A percentile compares a stretch with the other conserved stretches of the same genome.
Conservation (phyloP, 805 yeast genomes). For the Candida suzukii region DNA sequence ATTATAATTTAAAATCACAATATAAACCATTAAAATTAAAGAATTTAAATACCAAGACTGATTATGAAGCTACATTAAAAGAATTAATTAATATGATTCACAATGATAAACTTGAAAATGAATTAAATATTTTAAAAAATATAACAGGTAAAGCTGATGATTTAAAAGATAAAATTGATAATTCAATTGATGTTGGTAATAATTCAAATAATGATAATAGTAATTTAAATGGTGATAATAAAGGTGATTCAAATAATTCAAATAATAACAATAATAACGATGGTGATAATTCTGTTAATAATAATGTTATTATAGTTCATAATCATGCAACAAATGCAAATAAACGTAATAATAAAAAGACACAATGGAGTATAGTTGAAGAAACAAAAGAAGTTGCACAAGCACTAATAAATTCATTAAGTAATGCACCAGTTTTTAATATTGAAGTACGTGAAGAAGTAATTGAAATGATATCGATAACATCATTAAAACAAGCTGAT, state of each 20-base stretch:
- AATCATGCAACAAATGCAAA: conserved; percentile 79
- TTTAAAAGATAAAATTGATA: background rate
- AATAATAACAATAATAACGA: conserved; percentile 5
- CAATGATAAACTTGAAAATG: conserved; percentile 6
- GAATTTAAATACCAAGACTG: conserved; percentile 52
- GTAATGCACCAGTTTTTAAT: conserved; percentile 65
- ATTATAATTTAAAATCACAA: conserved; percentile 30
- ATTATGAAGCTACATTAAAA: conserved; percentile 63
- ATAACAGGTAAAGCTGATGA: background rate
- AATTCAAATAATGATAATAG: background rate
- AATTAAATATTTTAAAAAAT: no score
- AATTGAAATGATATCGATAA: conserved; percentile 71
- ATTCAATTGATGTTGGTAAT: background rate
- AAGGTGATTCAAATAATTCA: background rate
- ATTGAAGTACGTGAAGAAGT: conserved; percentile 82
- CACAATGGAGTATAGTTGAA: conserved; percentile 71
- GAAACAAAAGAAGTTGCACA: conserved; percentile 58
- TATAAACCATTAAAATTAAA: conserved; percentile 75
- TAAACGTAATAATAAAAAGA: conserved; percentile 67
- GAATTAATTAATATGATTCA: conserved; percentile 49
- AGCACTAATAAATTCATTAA: conserved; percentile 43
- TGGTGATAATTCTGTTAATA: conserved; percentile 22
- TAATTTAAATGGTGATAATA: background rate
- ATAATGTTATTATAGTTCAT: conserved; percentile 59
- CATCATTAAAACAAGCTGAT: conserved; percentile 69